Evolutionary conservation across 1,284 basidiomycete genomes (phyloP), one percentile per base, ranked within the genome.

Genomic region (Ceratorhiza oryzae-sativae): DNA sequence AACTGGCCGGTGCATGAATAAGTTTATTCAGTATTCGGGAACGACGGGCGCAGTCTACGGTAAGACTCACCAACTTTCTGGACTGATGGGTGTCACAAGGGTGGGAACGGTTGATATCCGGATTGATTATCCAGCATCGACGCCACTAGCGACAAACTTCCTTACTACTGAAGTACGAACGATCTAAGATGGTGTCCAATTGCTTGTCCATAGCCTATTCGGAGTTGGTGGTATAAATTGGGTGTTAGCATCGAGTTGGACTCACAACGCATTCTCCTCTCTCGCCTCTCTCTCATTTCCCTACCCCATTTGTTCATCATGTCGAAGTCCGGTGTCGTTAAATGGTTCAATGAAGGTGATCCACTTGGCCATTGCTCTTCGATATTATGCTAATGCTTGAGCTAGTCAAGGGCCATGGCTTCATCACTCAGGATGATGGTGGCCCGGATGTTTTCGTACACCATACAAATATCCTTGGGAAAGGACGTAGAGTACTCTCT

Each of bases 381-480:
- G 18, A 13, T 3, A 23, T 59, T 6, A 59, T 41, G 36, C 23
- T 59, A 20, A 59, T 25, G 2, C 5, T 13, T 36, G 25, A 34
- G 25, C 27, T 23, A 67, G 63, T 71, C 42, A 71, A 71, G 42
- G 68, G 68, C 3, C 58, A 59, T 18, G 68, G 68, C 34, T 71
- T 71, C 55, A 71, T 71, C 34, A 60, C 45, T 20, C 68, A 32
- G 25, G 55, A 71, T 36, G 58, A 71, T 13, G 68, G 68, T 18
- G 68, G 68, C 20, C 53, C 27, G 39, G 68, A 71, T 42, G 68
- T 71, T 39, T 71, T 46, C 23, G 68, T 71, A 12, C 68, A 71
- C 42, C 51, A 59, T 23, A 32, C 55, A 3, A 60, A 46, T 1
- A 51, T 71, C n/a, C 3, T 18, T 20, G 68, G 68, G 15, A 45